Base-by-base conservation (phyloP, 306 rosid genomes). In the Prunus mongolica region DNA sequence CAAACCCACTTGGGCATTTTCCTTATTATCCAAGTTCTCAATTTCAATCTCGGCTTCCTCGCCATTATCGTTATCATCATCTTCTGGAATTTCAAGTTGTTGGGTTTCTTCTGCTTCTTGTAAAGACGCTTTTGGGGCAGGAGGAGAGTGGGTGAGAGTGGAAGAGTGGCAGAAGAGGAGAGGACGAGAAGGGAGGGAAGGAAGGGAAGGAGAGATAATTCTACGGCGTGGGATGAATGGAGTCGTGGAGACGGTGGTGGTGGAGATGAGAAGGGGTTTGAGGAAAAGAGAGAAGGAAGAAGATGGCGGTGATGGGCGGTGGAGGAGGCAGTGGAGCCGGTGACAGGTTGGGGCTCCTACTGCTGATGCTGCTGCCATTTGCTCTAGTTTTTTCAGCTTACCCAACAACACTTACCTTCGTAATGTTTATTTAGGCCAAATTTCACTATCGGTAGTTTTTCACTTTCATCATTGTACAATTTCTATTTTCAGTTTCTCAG, bases 181-280 rank as follows among this genome's bases (percentile, higher is more conserved):
- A 65, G 76, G 54, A 78, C 60, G 68, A 67, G 71, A 62, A 27
- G 67, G 55, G 34, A 62, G 49, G 1, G 14, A 61, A 77, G 72
- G 57, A 5, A 47, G 45, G 22, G 78, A 76, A 62, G 49, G 19
- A 16, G 72, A 80, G 45, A 73, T 69, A 32, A 83, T 3, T 65
- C 79, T 44, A 14, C 72, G 22, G 79, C 50, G 73, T 11, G 50
- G 50, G 67, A 65, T 78, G 38, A 72, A 54, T 4, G 80, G 64
- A 45, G 50, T 19, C 2, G 34, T 65, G 19, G 44, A 64, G 46
- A 83, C 45, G 62, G 65, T 11, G 60, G 74, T 2, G 44, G 77
- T 2, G 75, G 89, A 76, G 56, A 81, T 41, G 57, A 83, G 28
- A 22, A 77, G 76, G 51, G 97, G 91, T 77, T 79, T 88, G 20